A percentile compares a stretch with the other conserved stretches of the same genome.
Evolutionary conservation across 345 rosid genomes (phyloP).

Genomic region (Eucalyptus marginata): DNA sequence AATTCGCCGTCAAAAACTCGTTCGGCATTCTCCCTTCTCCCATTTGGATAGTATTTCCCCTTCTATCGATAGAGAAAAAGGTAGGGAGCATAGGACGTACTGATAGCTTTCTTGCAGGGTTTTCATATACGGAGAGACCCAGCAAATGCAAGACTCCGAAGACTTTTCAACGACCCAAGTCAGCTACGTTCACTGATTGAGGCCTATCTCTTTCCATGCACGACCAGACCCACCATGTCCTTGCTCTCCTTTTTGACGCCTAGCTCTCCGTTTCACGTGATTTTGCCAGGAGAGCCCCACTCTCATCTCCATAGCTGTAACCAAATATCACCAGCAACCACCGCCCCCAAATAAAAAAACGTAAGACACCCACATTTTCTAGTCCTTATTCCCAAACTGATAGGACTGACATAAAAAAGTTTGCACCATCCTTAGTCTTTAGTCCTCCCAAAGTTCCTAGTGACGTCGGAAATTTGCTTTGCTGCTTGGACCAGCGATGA

Average conservation of each 20-base stretch:
- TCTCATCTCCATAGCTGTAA: neutral
- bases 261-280: neutral
- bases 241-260: neutral
- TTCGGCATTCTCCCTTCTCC: neutral
- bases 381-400: neutral
- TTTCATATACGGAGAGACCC: neutral
- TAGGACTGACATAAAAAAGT: neutral
- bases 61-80: neutral
- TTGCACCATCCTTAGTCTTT: neutral
- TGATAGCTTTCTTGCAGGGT: neutral
- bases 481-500: neutral
- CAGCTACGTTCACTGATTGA: neutral
- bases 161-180: neutral
- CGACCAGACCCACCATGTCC: neutral
- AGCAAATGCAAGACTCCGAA: neutral
- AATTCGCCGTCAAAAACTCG: neutral
- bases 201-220: neutral
- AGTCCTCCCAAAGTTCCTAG: neutral
- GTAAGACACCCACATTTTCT: neutral
- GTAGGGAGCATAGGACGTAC: neutral
- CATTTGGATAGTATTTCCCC: neutral
- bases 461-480: neutral
- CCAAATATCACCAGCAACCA: neutral
- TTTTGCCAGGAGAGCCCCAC: neutral
- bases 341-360: neutral